phyloP scores from a whole-genome alignment of 192 early-diverging fungal genomes.

The Podila epigama region DNA sequence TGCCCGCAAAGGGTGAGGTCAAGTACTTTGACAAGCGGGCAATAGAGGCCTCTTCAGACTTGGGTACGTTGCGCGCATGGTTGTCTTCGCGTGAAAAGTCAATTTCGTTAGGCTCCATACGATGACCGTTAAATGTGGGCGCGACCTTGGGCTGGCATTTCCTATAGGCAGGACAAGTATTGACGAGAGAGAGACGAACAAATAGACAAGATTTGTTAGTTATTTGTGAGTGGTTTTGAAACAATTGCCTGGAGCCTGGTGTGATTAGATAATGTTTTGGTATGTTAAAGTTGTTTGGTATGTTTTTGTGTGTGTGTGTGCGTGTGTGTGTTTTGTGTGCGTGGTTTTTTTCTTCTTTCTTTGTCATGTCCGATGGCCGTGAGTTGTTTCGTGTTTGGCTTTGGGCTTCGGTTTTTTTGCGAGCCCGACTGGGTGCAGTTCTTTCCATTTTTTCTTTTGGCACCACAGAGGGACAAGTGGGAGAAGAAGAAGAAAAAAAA shows the following conservation, averaged over 20 bases:
- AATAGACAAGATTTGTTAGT: not conserved
- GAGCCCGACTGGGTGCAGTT: no score
- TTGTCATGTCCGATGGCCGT: no score
- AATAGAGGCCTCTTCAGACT: conserved; percentile 18
- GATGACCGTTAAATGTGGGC: conserved; percentile 9
- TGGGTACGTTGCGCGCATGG: conserved; percentile 45
- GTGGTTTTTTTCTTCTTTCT: no score
- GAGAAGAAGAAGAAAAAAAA: no score
- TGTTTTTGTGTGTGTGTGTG: not conserved
- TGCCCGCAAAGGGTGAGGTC: conserved; percentile 51
- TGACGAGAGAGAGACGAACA: not conserved
- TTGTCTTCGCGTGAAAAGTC: conserved; percentile 52
- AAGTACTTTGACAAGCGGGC: conserved; percentile 45
- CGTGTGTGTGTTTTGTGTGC: not conserved
- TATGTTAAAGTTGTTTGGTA: not conserved
- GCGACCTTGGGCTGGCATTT: conserved; percentile 11
- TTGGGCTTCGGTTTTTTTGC: no score
- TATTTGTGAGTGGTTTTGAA: not conserved
- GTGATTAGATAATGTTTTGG: not conserved
- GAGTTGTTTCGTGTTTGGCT: no score
- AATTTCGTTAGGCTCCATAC: conserved; percentile 4
- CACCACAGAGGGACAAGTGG: no score
- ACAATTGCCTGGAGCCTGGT: not conserved
- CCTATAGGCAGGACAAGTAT: conserved; percentile 18
- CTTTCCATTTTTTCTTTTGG: no score